Evolutionary conservation across 2,329 filamentous ascomycete species (phyloP), one percentile per base, ranked within the genome.

Genomic region (Sporothrix curviconia): DNA sequence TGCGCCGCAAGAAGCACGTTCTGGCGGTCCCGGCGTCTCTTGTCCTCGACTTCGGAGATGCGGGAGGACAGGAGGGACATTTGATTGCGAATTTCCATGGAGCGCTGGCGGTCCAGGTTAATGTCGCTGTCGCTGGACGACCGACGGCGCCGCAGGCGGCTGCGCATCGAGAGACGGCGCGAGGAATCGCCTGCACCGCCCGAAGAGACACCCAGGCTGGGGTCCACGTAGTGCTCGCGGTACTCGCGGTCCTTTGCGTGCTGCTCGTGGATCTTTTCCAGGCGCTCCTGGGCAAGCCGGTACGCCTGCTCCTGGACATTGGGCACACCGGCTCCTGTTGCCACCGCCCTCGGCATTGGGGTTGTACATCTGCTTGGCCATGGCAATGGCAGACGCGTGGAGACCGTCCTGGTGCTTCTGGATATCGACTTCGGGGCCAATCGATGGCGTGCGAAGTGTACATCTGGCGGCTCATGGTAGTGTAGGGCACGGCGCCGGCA

Each of bases 351-450:
- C 44, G 7, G 53, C 46, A 15, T 55, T 55, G n/a, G 53, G 59
- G n/a, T 60, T 81, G 67, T 91, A 96, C 84, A 96, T 92, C 64
- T 87, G 83, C 71, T 86, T 88, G 7, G 92, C 91, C 90, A 96
- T 95, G 11, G 88, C 89, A 3, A 96, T 76, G 2, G 92, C 90
- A 19, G 90, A 92, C 30, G 90, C 89, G 62, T 86, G 87, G 3
- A 95, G 75, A 4, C 85, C 83, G 63, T 90, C 87, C 44, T 85
- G 81, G 58, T 81, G 83, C 60, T 81, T 84, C 69, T 85, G 81
- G 66, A 96, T 90, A 40, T 94, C 86, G 0, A 84, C 73, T 66
- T 95, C 89, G 2, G 81, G 74, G 25, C 82, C 78, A 3, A 95
- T 82, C 0, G 85, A 86, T 4, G 91, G 90, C n/a, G 34, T 83